Evolutionary conservation across 352 stramenopile species (phyloP).

Genomic region (Achlya hypogyna): DNA sequence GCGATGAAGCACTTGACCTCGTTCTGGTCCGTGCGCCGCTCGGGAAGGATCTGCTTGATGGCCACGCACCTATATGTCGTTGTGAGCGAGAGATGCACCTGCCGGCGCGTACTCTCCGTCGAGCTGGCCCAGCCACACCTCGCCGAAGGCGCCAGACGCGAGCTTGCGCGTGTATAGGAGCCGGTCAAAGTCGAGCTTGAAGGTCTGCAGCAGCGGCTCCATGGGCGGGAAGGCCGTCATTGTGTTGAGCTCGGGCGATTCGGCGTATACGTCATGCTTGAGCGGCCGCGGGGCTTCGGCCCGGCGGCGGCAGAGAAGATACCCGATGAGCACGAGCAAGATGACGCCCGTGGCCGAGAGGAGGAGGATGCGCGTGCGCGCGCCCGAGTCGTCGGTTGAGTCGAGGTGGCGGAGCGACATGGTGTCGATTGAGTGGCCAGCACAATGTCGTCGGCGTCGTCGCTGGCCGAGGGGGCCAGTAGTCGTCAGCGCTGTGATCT

Average conservation of each 20-base stretch:
- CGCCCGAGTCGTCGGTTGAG: neutral
- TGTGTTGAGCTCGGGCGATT: neutral
- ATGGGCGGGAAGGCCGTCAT: neutral
- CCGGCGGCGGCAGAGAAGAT: neutral
- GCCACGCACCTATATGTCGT: conserved; percentile 31
- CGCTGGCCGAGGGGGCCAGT: neutral
- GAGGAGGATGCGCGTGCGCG: neutral
- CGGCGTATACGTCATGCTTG: neutral
- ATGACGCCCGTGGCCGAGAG: neutral
- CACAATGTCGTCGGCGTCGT: neutral
- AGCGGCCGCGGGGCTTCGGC: neutral
- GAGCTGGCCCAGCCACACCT: conserved; percentile 76
- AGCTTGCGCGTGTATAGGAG: conserved; percentile 79
- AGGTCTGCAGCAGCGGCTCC: conserved; percentile 4
- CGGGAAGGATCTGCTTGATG: conserved; percentile 70
- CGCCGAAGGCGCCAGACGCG: conserved; percentile 77
- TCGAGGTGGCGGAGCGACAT: neutral
- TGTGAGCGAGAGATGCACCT: neutral
- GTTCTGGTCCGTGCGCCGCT: conserved; percentile 74
- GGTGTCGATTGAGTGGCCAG: neutral
- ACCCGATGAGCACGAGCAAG: neutral
- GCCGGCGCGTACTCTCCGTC: conserved; percentile 23
- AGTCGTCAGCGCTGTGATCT: neutral
- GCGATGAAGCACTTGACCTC: conserved; percentile 77
- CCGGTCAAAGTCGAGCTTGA: conserved; percentile 63